These are phyloP conservation scores for Aegilops tauschii DNA, from an alignment of 176 grass and related monocot genomes.

Conservation along the genomic window DNA sequence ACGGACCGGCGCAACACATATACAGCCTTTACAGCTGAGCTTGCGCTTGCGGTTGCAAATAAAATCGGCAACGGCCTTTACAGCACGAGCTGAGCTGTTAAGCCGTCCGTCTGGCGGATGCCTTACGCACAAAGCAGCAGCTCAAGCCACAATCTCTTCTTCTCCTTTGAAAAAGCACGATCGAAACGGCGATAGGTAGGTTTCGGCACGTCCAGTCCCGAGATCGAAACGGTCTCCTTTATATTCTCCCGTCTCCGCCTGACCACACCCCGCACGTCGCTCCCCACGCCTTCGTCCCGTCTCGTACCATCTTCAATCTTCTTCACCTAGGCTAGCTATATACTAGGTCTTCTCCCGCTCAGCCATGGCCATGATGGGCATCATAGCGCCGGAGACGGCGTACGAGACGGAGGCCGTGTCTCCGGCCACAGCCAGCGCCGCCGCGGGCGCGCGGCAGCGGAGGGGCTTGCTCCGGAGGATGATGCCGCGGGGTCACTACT, in stretches of 20 bases:
- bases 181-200: not conserved
- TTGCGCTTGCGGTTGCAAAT: not conserved
- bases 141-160: not conserved
- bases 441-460: not conserved
- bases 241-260: slow-evolving; percentile 12
- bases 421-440: not conserved
- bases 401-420: not conserved
- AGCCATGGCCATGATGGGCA: not conserved
- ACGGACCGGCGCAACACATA: too few species aligned
- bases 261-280: not conserved
- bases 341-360: not conserved
- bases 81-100: not conserved
- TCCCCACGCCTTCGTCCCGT: not conserved
- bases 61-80: not conserved
- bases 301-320: not conserved
- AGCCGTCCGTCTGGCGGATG: not conserved
- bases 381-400: not conserved
- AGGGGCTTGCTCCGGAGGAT: slow-evolving; percentile 28
- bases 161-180: not conserved
- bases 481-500: slow-evolving; percentile 14
- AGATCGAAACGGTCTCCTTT: not conserved
- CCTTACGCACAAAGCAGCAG: slow-evolving; percentile 7
- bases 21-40: not conserved
- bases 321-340: not conserved
- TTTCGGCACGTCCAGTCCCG: not conserved